Percentiles rank a stretch among this genome's conserved stretches.
These are phyloP conservation scores for Pythium utonaiense DNA, from an alignment of 352 stramenopile species.

Conservation along the genomic window DNA sequence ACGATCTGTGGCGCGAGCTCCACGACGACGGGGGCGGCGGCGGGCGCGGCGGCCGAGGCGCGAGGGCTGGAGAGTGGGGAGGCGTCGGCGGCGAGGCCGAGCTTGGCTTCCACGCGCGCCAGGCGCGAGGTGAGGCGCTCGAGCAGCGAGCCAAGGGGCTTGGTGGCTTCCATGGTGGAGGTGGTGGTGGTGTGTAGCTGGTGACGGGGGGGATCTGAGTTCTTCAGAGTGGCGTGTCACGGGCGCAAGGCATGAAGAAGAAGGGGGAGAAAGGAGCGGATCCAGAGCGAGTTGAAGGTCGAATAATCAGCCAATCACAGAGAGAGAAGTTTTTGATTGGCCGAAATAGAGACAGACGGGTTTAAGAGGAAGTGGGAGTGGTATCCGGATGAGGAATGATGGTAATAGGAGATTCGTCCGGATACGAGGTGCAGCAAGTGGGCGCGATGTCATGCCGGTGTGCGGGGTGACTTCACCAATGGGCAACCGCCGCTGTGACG, in stretches of 20 bases:
- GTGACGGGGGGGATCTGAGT: background rate
- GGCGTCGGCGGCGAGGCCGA: conserved; percentile 34
- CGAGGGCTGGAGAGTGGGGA: conserved; percentile 24
- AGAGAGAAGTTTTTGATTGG: background rate
- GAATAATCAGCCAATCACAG: conserved; percentile 10
- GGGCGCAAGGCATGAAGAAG: background rate
- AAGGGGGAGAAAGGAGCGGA: conserved; percentile 5
- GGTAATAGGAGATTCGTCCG: background rate
- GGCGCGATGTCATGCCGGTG: conserved; percentile 6
- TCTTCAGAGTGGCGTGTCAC: background rate
- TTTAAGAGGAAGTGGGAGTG: conserved; percentile 14
- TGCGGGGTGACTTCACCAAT: conserved; percentile 17
- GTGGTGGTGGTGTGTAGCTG: background rate
- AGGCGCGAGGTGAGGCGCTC: conserved; percentile 61
- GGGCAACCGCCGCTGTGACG: conserved; percentile 8
- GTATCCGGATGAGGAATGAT: conserved; percentile 4
- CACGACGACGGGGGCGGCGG: conserved; percentile 15
- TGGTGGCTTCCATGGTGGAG: conserved; percentile 31
- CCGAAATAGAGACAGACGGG: background rate
- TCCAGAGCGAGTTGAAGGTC: conserved; percentile 4
- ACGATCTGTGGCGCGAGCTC: conserved; percentile 68
- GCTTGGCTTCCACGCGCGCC: conserved; percentile 53
- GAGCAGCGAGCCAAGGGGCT: conserved; percentile 61
- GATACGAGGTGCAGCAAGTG: background rate
- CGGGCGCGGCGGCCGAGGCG: conserved; percentile 1